These are phyloP conservation scores for Lenwebbia sp. DNA, from an alignment of 345 rosid genomes.

Conservation along the genomic window DNA sequence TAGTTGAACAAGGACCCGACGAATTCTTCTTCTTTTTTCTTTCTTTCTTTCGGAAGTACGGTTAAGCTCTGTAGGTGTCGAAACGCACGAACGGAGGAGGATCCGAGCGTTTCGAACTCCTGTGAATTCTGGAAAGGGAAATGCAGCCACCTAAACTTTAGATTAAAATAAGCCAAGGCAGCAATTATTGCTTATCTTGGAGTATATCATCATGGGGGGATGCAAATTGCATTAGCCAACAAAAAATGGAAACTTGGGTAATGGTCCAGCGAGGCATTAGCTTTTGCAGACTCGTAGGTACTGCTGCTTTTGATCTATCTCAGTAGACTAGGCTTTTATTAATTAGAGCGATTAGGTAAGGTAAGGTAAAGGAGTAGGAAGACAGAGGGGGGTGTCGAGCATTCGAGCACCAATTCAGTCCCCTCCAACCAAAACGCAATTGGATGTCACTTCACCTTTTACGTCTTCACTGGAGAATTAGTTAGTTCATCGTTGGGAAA, in stretches of 20 bases:
- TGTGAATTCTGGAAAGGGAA: neutral
- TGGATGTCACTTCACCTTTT: neutral
- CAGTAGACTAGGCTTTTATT: neutral
- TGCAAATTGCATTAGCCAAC: neutral
- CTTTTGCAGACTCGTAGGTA: neutral
- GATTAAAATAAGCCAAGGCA: neutral
- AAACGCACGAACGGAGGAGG: neutral
- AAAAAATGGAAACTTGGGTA: constrained; percentile 1
- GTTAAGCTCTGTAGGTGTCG: neutral
- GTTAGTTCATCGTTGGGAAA: neutral
- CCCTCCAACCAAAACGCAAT: neutral
- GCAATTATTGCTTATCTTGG: neutral
- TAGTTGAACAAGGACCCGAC: neutral
- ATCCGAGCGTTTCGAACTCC: neutral
- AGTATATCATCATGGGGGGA: neutral
- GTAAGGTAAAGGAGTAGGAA: neutral
- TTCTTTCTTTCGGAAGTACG: neutral
- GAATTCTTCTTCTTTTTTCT: neutral
- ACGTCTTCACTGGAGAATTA: neutral
- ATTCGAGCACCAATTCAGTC: neutral
- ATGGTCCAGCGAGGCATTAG: neutral
- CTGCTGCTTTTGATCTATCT: neutral
- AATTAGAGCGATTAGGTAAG: neutral
- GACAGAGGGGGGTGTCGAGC: neutral
- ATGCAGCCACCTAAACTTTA: neutral